phyloP scores from a whole-genome alignment of 1,139 yeast genomes.

The Yamadazyma mexicana region DNA sequence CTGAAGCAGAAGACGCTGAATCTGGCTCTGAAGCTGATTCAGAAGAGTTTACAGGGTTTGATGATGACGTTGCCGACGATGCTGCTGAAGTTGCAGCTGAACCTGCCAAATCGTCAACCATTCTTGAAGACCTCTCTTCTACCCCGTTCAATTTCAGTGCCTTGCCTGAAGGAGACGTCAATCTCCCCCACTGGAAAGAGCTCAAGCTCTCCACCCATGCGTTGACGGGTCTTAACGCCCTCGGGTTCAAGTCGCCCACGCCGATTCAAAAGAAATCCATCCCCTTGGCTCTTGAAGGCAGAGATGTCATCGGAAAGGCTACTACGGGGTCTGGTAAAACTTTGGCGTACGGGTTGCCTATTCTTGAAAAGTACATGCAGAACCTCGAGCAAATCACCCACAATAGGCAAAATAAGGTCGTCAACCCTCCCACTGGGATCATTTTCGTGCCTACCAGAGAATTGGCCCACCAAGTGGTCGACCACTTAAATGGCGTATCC shows the following conservation, averaged over 20 bases:
- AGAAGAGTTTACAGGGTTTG: slow-evolving; percentile 28
- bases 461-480: slow-evolving; percentile 89
- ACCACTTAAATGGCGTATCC: slow-evolving; percentile 67
- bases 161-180: slow-evolving; percentile 42
- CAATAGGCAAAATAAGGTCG: slow-evolving; percentile 24
- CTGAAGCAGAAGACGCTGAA: slow-evolving; percentile 12
- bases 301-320: slow-evolving; percentile 92
- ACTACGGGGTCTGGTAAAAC: slow-evolving; percentile 99
- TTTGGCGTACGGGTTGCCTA: slow-evolving; percentile 93
- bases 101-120: slow-evolving; percentile 13
- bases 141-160: slow-evolving; percentile 27
- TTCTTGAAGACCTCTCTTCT: slow-evolving; percentile 12
- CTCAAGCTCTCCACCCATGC: slow-evolving; percentile 46
- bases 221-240: slow-evolving; percentile 55
- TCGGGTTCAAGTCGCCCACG: slow-evolving; percentile 73
- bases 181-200: slow-evolving; percentile 62
- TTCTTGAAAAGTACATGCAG: slow-evolving; percentile 61
- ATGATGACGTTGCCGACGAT: slow-evolving; percentile 16
- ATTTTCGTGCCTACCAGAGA: slow-evolving; percentile 96
- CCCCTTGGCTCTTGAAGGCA: slow-evolving; percentile 70
- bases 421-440: slow-evolving; percentile 63
- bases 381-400: slow-evolving; percentile 22
- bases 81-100: slow-evolving; percentile 16
- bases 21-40: slow-evolving; percentile 17
- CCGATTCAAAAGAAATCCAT: slow-evolving; percentile 79